Evolutionary conservation across 805 yeast species (phyloP), one percentile per base, ranked within the genome.

Genomic region (Starmerella gropengiesseri): DNA sequence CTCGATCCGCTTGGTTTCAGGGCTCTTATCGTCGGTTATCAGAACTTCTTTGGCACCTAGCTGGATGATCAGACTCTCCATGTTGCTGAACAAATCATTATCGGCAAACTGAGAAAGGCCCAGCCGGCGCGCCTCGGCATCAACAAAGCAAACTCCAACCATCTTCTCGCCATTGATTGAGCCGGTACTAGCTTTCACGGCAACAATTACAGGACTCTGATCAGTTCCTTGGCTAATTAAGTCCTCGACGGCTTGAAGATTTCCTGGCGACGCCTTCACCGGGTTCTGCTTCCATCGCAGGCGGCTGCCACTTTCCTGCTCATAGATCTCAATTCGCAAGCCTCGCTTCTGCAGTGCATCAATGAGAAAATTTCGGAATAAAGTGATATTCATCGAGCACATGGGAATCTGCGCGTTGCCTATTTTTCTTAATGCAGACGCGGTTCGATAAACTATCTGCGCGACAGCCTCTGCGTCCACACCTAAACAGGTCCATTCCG

Each of bases 41-140:
- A 91, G 58, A 31, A 85, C 78, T 58, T 91, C 98, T 54, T 81
- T 83, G 6, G 86, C 84, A 17, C 94, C 95, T 27, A 86, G 65
- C 60, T 91, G 99, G 52, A 91, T 80, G 45, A 87, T 60, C 38
- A 86, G 68, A 36, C 93, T 78, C 59, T 91, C 97, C 48, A 89
- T 61, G 56, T 87, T 89, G 1, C 94, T 78, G 53, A 74, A 86
- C 8, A 85, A 68, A 37, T 89, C 97, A 56, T 84, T 86, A 59
- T 91, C 99, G 8, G 73, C 72, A 50, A 89, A 81, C 57, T 87
- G 94, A 14, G 79, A 63, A 39, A 86, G 63, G 17, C 91, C 86
- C 25, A 91, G 67, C 25, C 68, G 67, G 47, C 74, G 72, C 36
- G 72, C 68, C 53, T 77, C 77, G 29, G 84, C 74, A 57, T 91